Evolutionary conservation across 257 asterid genomes (phyloP).

Genomic region (Penstemon eatonii): DNA sequence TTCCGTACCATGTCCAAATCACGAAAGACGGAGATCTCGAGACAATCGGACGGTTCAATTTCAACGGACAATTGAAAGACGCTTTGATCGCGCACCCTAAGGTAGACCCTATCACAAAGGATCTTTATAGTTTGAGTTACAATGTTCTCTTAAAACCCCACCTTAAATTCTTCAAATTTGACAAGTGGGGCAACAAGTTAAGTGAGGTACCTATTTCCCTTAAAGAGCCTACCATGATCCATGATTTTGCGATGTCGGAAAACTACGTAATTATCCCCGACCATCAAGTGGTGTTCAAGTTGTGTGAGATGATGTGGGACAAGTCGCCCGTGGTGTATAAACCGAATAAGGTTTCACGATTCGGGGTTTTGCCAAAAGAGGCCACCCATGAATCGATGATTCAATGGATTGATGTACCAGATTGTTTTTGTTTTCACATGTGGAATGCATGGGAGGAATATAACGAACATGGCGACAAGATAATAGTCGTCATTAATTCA

Average conservation of each 20-base stretch:
- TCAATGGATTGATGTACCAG: conserved; percentile 54
- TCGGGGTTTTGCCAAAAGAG: conserved; percentile 43
- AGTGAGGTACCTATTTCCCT: conserved; percentile 49
- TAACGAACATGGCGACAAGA: conserved; percentile 27
- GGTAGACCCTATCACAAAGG: conserved; percentile 57
- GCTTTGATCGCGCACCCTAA: conserved; percentile 65
- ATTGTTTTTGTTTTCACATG: conserved; percentile 55
- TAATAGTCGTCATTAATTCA: conserved; percentile 42
- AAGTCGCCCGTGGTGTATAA: conserved; percentile 52
- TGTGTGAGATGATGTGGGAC: conserved; percentile 49
- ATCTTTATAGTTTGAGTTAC: conserved; percentile 49
- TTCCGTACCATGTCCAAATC: conserved; percentile 45
- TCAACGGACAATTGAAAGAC: conserved; percentile 41
- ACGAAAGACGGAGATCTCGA: conserved; percentile 43
- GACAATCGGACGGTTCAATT: conserved; percentile 48
- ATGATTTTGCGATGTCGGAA: conserved; percentile 58
- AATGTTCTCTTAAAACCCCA: conserved; percentile 40
- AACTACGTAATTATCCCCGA: conserved; percentile 65
- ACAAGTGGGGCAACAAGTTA: conserved; percentile 36
- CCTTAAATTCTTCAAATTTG: conserved; percentile 50
- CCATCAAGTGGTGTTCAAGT: conserved; percentile 56
- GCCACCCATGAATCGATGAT: conserved; percentile 40
- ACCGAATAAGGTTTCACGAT: conserved; percentile 41
- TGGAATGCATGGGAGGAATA: conserved; percentile 75
- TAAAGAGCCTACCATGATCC: conserved; percentile 51